Percentiles rank a stretch among this genome's conserved stretches.
phyloP scores from a whole-genome alignment of 2,329 filamentous ascomycete species.

The Neopestalotiopsis sp. region DNA sequence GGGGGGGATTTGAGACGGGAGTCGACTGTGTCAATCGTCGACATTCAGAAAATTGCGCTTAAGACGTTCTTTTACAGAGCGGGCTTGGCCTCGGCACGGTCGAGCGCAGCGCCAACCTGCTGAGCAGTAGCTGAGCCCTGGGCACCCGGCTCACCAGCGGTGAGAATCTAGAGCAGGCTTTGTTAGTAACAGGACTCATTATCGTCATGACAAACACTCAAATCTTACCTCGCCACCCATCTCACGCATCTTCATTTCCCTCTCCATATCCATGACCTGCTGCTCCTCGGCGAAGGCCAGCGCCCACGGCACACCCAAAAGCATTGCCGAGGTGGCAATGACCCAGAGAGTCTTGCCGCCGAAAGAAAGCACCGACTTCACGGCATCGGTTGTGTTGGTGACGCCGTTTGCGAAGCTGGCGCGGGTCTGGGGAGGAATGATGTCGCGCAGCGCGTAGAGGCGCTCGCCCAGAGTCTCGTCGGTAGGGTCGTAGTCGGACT shows the following conservation, averaged over 20 bases:
- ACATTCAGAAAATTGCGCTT: not conserved
- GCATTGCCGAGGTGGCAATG: conserved; percentile 83
- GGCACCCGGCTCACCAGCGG: conserved; percentile 43
- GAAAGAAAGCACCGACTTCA: conserved; percentile 68
- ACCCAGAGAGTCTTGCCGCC: conserved; percentile 91
- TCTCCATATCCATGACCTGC: conserved; percentile 96
- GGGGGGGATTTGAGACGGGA: not conserved
- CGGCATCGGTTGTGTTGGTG: conserved; percentile 58
- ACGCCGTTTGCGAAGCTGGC: conserved; percentile 68
- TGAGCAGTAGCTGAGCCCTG: conserved; percentile 49
- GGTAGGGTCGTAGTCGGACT: conserved; percentile 69
- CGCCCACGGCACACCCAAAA: conserved; percentile 92
- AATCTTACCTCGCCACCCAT: conserved; percentile 71
- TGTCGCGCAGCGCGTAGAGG: conserved; percentile 74
- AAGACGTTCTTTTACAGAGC: conserved; percentile 49
- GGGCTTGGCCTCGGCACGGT: conserved; percentile 49
- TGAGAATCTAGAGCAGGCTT: conserved; percentile 45
- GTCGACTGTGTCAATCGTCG: not conserved
- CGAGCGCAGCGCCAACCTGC: conserved; percentile 55
- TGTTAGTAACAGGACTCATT: not conserved
- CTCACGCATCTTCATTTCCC: conserved; percentile 95
- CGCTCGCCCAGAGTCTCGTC: conserved; percentile 70
- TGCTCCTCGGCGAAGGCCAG: conserved; percentile 95
- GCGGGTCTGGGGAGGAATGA: conserved; percentile 74
- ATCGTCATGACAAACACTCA: not conserved